Conservation (phyloP, 2,329 filamentous ascomycete genomes). For the Aquanectria penicillioides region DNA sequence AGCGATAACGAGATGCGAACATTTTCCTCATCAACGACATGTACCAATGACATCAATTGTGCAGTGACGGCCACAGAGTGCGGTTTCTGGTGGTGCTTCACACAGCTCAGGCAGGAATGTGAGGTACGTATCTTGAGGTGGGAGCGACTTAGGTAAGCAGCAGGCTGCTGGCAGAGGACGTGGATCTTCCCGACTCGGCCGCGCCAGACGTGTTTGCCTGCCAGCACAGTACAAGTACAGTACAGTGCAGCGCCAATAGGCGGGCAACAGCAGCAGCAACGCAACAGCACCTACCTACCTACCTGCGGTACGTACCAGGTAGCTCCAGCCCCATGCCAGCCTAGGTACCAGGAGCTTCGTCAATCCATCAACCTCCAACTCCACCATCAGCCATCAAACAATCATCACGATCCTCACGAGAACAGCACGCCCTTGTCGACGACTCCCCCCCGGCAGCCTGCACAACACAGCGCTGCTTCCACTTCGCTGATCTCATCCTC, state of each 20-base stretch:
- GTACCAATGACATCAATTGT: too few relatives aligned
- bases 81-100: too few relatives aligned
- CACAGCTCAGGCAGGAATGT: too few relatives aligned
- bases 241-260: conserved; percentile 23
- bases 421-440: neutral
- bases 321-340: conserved; percentile 23
- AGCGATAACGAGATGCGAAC: too few relatives aligned
- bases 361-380: conserved; percentile 24
- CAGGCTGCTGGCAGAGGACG: conserved; percentile 19
- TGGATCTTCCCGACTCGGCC: conserved; percentile 20
- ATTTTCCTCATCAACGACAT: too few relatives aligned
- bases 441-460: neutral
- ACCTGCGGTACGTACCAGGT: conserved; percentile 36
- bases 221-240: conserved; percentile 30
- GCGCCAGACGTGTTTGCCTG: conserved; percentile 49
- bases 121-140: too few relatives aligned
- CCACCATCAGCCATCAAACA: conserved; percentile 26
- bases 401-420: conserved; percentile 32
- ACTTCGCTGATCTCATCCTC: neutral
- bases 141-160: conserved; percentile 21
- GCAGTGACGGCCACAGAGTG: too few relatives aligned
- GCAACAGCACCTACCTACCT: too few relatives aligned
- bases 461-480: neutral
- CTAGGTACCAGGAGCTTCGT: conserved; percentile 29
- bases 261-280: too few relatives aligned